These are phyloP conservation scores for Scalesia atractyloides DNA, from an alignment of 129 eudicot species.

Conservation along the genomic window DNA sequence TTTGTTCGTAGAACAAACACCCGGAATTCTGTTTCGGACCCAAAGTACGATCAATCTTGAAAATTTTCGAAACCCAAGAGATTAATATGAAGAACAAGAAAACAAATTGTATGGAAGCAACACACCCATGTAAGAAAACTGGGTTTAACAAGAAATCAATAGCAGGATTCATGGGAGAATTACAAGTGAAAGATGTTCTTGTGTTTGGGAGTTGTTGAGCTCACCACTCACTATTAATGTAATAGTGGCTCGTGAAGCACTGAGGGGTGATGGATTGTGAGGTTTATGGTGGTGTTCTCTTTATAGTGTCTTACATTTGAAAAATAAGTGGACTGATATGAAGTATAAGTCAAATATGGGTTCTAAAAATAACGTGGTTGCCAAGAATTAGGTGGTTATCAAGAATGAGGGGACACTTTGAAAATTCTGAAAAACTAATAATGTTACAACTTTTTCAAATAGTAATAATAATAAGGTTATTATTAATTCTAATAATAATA, in stretches of 20 bases:
- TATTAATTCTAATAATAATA: no score
- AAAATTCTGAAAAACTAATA: no score
- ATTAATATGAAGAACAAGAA: slow-evolving; percentile 34
- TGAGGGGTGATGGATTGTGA: neutral
- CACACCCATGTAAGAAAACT: slow-evolving; percentile 36
- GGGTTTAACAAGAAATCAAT: slow-evolving; percentile 39
- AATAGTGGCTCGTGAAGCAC: neutral
- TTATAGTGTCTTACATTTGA: neutral
- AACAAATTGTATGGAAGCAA: slow-evolving; percentile 40
- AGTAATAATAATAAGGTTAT: no score
- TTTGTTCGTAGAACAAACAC: slow-evolving; percentile 40
- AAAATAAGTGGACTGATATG: no score
- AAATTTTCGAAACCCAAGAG: slow-evolving; percentile 30
- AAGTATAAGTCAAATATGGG: neutral
- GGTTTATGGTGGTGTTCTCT: neutral
- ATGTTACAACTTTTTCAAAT: no score
- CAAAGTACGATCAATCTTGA: slow-evolving; percentile 18
- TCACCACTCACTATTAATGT: slow-evolving; percentile 19
- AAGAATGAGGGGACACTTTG: neutral
- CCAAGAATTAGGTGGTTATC: neutral
- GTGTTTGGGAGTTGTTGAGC: slow-evolving; percentile 8
- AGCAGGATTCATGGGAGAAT: neutral
- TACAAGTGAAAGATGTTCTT: slow-evolving; percentile 6
- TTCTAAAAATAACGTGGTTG: neutral
- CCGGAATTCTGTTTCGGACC: slow-evolving; percentile 30